Percentiles rank a stretch among this genome's conserved stretches.
phyloP scores from a whole-genome alignment of 2,329 filamentous ascomycete genomes.

The Xylaria sp. region DNA sequence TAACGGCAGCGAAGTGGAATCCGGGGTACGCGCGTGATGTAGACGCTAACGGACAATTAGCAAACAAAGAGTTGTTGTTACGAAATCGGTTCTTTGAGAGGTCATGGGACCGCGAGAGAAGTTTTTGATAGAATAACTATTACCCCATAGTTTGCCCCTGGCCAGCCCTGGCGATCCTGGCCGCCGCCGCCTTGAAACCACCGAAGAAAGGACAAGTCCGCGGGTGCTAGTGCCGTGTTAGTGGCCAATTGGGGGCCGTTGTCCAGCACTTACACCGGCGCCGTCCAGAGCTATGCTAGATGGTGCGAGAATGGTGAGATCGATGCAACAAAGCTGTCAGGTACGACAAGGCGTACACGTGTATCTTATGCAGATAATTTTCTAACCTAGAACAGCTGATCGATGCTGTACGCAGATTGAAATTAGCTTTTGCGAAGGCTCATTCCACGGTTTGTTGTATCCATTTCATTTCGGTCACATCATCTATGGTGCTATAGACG shows the following conservation, averaged over 20 bases:
- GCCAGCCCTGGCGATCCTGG: conserved; percentile 7
- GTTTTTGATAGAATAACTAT: conserved; percentile 48
- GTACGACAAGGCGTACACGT: conserved; percentile 17
- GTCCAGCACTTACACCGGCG: not conserved
- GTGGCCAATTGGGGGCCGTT: conserved; percentile 15
- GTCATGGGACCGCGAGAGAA: conserved; percentile 42
- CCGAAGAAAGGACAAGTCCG: conserved; percentile 10
- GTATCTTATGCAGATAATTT: not conserved
- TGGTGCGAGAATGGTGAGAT: conserved; percentile 35
- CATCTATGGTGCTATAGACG: conserved; percentile 8
- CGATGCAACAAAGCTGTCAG: conserved; percentile 28
- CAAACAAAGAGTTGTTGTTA: conserved; percentile 46
- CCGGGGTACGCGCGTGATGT: conserved; percentile 49
- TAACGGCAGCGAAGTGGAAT: conserved; percentile 47
- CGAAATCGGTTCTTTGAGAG: conserved; percentile 44
- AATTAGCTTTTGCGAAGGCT: not conserved
- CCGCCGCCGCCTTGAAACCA: conserved; percentile 17
- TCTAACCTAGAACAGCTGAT: not conserved
- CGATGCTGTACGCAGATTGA: not conserved
- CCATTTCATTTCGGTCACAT: conserved; percentile 3
- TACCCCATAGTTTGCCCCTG: conserved; percentile 49
- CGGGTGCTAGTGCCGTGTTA: conserved; percentile 3
- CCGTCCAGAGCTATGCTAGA: conserved; percentile 1
- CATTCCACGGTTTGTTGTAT: not conserved
- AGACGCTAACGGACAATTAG: conserved; percentile 43